Evolutionary conservation across 768 basidiomycete species (phyloP).

Genomic region (Tulasnella sp.): DNA sequence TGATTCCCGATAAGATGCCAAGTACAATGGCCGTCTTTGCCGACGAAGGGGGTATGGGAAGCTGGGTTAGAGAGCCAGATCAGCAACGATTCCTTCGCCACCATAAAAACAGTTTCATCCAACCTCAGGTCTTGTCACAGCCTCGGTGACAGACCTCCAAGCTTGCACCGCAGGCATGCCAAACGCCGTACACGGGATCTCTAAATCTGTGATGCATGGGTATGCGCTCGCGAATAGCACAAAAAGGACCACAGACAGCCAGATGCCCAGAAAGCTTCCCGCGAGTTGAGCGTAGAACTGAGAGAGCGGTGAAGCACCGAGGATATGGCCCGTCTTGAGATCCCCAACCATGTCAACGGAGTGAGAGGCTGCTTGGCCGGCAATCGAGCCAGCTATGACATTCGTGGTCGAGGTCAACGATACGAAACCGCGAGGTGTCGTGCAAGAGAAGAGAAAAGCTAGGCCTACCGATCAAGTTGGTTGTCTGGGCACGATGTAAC

Average conservation of each 20-base stretch:
- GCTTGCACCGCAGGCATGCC: slow-evolving; percentile 18
- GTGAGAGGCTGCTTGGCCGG: slow-evolving; percentile 19
- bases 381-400: slow-evolving; percentile 14
- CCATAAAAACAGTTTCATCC: background rate
- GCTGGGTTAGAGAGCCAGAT: background rate
- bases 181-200: slow-evolving; percentile 16
- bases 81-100: background rate
- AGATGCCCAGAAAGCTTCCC: slow-evolving; percentile 12
- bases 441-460: too few relatives aligned
- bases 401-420: background rate
- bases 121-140: slow-evolving; percentile 16
- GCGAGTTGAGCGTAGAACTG: slow-evolving; percentile 20
- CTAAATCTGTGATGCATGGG: slow-evolving; percentile 18
- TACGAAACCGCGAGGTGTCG: too few relatives aligned
- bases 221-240: slow-evolving; percentile 20
- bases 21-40: slow-evolving; percentile 18
- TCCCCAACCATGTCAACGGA: slow-evolving; percentile 21
- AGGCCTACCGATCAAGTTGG: slow-evolving; percentile 4
- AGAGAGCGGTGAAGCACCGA: slow-evolving; percentile 18
- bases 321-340: slow-evolving; percentile 21
- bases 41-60: slow-evolving; percentile 18
- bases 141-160: slow-evolving; percentile 18
- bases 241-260: slow-evolving; percentile 17
- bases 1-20: slow-evolving; percentile 6
- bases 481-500: slow-evolving; percentile 1